phyloP scores from a whole-genome alignment of 2,329 filamentous ascomycete species.

The Hypomyces rosellus region DNA sequence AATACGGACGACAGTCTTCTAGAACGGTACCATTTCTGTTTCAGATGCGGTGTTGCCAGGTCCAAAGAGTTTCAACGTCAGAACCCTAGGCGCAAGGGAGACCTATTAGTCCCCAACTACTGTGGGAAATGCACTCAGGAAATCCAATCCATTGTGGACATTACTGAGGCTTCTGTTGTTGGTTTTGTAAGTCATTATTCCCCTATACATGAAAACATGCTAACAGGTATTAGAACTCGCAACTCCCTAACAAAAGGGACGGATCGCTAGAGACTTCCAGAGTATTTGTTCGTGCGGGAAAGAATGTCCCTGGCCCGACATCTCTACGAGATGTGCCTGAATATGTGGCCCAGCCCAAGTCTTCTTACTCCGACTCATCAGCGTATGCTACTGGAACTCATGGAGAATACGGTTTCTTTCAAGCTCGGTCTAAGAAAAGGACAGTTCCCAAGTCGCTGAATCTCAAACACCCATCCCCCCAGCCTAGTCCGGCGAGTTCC shows the following conservation, averaged over 20 bases:
- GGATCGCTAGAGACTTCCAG: not conserved
- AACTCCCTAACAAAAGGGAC: not conserved
- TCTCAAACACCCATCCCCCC: not conserved
- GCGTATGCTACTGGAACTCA: not conserved
- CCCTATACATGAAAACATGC: too few relatives aligned
- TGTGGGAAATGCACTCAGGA: slow-evolving; percentile 24
- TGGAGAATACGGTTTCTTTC: too few relatives aligned
- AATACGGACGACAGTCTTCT: slow-evolving; percentile 17
- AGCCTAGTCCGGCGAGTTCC: slow-evolving; percentile 3
- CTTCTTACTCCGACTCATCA: not conserved
- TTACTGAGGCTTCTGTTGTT: slow-evolving; percentile 22
- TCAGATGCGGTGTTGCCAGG: slow-evolving; percentile 21
- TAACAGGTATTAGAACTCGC: not conserved
- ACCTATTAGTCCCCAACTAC: slow-evolving; percentile 27
- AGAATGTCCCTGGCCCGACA: not conserved
- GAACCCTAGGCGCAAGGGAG: slow-evolving; percentile 18
- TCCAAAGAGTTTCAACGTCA: slow-evolving; percentile 20
- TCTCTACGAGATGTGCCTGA: not conserved
- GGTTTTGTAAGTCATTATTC: slow-evolving; percentile 17
- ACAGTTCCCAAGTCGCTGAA: not conserved
- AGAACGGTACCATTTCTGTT: slow-evolving; percentile 35
- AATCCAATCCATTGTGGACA: slow-evolving; percentile 17
- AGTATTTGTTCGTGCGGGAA: not conserved
- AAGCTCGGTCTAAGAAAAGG: not conserved
- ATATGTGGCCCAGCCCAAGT: not conserved